Conservation (phyloP, 495 filamentous ascomycete species). For the Polyplosphaeria fusca region DNA sequence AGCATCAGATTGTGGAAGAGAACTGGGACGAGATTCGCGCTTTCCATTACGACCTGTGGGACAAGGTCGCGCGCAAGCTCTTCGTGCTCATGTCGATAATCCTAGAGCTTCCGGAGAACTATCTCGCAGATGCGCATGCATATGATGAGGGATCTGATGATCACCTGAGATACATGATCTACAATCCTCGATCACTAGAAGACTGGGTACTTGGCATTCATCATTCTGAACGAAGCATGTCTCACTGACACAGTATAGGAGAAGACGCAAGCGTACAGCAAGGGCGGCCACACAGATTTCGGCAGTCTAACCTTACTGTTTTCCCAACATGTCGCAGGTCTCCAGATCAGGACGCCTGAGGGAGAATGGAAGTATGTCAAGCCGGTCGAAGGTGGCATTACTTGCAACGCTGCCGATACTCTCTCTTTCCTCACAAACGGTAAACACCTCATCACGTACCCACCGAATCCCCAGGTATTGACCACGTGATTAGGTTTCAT, state of each 20-base stretch:
- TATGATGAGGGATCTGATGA: slow-evolving; percentile 48
- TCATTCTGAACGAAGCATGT: no score
- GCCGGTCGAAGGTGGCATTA: slow-evolving; percentile 34
- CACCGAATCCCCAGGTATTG: not conserved
- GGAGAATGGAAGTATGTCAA: slow-evolving; percentile 39
- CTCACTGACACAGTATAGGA: no score
- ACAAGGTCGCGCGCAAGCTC: slow-evolving; percentile 4
- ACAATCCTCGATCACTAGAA: slow-evolving; percentile 46
- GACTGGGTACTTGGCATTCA: no score
- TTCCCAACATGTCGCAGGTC: slow-evolving; percentile 53
- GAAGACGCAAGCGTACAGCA: slow-evolving; percentile 41
- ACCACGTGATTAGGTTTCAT: slow-evolving; percentile 32
- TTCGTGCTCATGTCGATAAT: slow-evolving; percentile 50
- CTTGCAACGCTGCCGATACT: slow-evolving; percentile 37
- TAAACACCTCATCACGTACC: slow-evolving; percentile 13
- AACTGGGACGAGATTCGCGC: slow-evolving; percentile 30
- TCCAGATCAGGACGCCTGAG: slow-evolving; percentile 50
- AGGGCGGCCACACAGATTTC: slow-evolving; percentile 54
- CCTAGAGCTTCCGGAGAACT: slow-evolving; percentile 55
- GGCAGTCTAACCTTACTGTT: slow-evolving; percentile 55
- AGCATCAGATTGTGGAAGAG: slow-evolving; percentile 33
- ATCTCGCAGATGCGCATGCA: slow-evolving; percentile 48
- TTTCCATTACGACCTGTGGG: not conserved
- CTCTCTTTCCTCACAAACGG: slow-evolving; percentile 42
- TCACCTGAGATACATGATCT: slow-evolving; percentile 57